A percentile compares a stretch with the other conserved stretches of the same genome.
phyloP scores from a whole-genome alignment of 2,329 filamentous ascomycete genomes.

The Arthrobotrys megalospora region DNA sequence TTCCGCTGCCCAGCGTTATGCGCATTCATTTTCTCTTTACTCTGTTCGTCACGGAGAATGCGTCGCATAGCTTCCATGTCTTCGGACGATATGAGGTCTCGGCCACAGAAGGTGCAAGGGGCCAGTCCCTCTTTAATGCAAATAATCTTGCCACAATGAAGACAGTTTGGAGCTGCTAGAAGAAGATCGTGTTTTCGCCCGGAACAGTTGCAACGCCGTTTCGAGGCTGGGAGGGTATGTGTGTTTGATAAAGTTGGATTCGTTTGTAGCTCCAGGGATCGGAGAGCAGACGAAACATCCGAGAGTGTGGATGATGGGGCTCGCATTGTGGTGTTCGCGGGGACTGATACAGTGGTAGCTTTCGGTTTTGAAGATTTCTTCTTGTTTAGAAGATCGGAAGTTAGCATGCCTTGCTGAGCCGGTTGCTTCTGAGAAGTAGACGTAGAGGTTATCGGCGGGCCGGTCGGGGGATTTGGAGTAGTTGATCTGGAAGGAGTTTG shows the following conservation, averaged over 20 bases:
- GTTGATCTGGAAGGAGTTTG: conserved; percentile 43
- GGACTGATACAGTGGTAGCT: conserved; percentile 70
- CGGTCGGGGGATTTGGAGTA: conserved; percentile 42
- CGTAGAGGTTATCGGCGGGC: not conserved
- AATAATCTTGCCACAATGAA: conserved; percentile 93
- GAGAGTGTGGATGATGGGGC: conserved; percentile 81
- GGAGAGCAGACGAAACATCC: conserved; percentile 84
- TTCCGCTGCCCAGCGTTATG: conserved; percentile 80
- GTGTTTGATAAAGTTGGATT: conserved; percentile 78
- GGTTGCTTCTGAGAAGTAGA: conserved; percentile 69
- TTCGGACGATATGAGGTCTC: conserved; percentile 77
- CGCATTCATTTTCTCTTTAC: conserved; percentile 85
- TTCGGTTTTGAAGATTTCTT: conserved; percentile 74
- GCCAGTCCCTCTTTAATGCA: conserved; percentile 95
- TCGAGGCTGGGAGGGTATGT: conserved; percentile 65
- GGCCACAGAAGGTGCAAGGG: conserved; percentile 90
- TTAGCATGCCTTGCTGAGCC: conserved; percentile 77
- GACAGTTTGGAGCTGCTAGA: conserved; percentile 91
- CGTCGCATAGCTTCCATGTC: conserved; percentile 90
- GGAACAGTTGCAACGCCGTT: conserved; percentile 87
- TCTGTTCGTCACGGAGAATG: conserved; percentile 86
- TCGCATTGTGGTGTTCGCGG: conserved; percentile 85
- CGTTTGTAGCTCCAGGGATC: conserved; percentile 89
- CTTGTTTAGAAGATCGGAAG: conserved; percentile 80
- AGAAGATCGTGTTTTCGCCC: conserved; percentile 89